Evolutionary conservation across 768 basidiomycete genomes (phyloP).

Genomic region (Tylopilus rubrobrunneus): DNA sequence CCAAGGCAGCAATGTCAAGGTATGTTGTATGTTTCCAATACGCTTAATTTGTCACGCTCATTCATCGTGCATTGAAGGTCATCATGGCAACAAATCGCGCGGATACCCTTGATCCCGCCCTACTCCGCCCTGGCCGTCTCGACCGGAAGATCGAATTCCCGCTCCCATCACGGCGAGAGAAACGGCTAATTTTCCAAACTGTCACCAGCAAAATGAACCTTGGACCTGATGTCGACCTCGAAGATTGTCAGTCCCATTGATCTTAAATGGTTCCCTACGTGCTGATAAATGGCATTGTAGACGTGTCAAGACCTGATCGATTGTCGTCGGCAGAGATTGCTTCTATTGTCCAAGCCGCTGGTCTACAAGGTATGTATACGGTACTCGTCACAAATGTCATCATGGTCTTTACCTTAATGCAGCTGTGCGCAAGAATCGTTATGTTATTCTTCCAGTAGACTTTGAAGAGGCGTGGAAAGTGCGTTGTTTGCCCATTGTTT

Average conservation of each 20-base stretch:
- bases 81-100: conserved; percentile 99
- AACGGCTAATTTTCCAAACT: conserved; percentile 97
- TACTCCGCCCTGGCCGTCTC: conserved; percentile 94
- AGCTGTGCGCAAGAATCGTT: conserved; percentile 97
- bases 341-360: conserved; percentile 94
- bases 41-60: not conserved
- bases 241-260: conserved; percentile 76
- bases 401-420: conserved; percentile 5
- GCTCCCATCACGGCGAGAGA: conserved; percentile 87
- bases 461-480: conserved; percentile 99
- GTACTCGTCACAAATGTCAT: not conserved
- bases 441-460: conserved; percentile 93
- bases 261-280: conserved; percentile 5
- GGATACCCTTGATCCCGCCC: conserved; percentile 95
- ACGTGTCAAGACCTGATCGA: conserved; percentile 94
- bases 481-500: conserved; percentile 56
- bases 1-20: conserved; percentile 98
- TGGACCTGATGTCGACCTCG: conserved; percentile 94
- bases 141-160: conserved; percentile 99
- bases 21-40: conserved; percentile 23
- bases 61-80: conserved; percentile 50
- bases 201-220: conserved; percentile 97
- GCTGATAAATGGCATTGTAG: conserved; percentile 38
- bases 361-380: conserved; percentile 72
- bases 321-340: conserved; percentile 95